phyloP scores from a whole-genome alignment of 2,329 filamentous ascomycete genomes.

The Pyrenochaeta sp. region DNA sequence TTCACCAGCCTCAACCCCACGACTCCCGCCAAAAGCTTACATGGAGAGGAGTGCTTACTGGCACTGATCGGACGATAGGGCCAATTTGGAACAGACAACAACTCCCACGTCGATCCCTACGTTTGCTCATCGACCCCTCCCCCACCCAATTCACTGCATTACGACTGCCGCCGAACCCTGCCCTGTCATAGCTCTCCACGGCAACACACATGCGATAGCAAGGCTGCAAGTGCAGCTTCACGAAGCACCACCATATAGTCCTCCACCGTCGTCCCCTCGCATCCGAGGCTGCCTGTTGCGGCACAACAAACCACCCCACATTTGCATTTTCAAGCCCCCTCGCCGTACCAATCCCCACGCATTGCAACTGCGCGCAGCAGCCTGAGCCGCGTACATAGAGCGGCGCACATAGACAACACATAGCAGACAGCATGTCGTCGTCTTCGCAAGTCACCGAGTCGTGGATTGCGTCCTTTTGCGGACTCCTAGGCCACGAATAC shows the following conservation, averaged over 20 bases:
- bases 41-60: conserved; percentile 1
- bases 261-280: neutral
- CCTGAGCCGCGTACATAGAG: conserved; percentile 23
- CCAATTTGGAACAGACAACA: neutral
- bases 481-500: conserved; percentile 94
- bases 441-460: conserved; percentile 75
- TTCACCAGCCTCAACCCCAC: conserved; percentile 20
- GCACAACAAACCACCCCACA: conserved; percentile 30
- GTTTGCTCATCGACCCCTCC: conserved; percentile 21
- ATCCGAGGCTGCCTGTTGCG: conserved; percentile 5
- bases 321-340: conserved; percentile 40
- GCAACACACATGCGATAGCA: conserved; percentile 26
- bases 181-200: conserved; percentile 10
- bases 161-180: conserved; percentile 16
- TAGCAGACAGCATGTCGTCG: conserved; percentile 58
- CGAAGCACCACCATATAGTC: conserved; percentile 1
- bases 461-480: conserved; percentile 98
- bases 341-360: conserved; percentile 25
- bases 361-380: conserved; percentile 30
- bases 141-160: conserved; percentile 17
- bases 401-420: conserved; percentile 13
- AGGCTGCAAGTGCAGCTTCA: conserved; percentile 25
- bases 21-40: conserved; percentile 12
- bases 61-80: conserved; percentile 5
- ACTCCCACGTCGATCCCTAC: conserved; percentile 10